These are phyloP conservation scores for Trypanosoma congolense DNA, from an alignment of 208 protist species.

Conservation along the genomic window DNA sequence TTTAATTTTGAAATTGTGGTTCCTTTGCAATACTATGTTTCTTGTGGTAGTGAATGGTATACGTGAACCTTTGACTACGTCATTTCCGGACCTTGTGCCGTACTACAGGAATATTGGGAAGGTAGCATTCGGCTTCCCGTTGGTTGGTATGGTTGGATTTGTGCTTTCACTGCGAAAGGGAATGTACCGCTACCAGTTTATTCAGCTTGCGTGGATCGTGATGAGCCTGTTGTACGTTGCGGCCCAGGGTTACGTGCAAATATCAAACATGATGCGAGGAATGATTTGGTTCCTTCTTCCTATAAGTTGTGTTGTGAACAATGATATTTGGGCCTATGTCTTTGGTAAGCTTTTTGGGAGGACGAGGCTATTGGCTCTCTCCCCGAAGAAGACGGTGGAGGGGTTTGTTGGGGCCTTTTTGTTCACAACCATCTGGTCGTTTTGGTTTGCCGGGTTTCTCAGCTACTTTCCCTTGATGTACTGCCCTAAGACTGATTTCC, in stretches of 20 bases:
- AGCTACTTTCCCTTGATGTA: constrained; percentile 82
- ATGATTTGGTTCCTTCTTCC: constrained; percentile 93
- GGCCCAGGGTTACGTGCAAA: constrained; percentile 50
- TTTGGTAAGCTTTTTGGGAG: constrained; percentile 90
- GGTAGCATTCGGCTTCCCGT: constrained; percentile 47
- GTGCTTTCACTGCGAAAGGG: constrained; percentile 79
- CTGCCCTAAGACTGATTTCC: constrained; percentile 79
- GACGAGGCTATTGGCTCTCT: constrained; percentile 74
- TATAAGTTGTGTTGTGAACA: constrained; percentile 83
- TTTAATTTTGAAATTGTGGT: constrained; percentile 79
- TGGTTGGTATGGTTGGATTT: constrained; percentile 84
- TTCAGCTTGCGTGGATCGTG: constrained; percentile 84
- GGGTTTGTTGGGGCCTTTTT: constrained; percentile 87
- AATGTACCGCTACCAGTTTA: constrained; percentile 91
- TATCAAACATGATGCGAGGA: constrained; percentile 83
- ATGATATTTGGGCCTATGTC: constrained; percentile 90
- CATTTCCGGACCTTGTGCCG: constrained; percentile 41
- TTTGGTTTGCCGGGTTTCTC: constrained; percentile 89
- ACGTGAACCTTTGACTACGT: constrained; percentile 50
- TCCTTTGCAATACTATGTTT: constrained; percentile 47
- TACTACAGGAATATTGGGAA: constrained; percentile 62
- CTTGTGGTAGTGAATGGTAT: constrained; percentile 37
- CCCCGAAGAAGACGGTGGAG: constrained; percentile 91
- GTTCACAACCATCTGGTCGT: constrained; percentile 87
- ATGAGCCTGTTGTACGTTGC: constrained; percentile 82